Conservation (phyloP, 1,139 yeast genomes). For the Protomyces macrosporus region DNA sequence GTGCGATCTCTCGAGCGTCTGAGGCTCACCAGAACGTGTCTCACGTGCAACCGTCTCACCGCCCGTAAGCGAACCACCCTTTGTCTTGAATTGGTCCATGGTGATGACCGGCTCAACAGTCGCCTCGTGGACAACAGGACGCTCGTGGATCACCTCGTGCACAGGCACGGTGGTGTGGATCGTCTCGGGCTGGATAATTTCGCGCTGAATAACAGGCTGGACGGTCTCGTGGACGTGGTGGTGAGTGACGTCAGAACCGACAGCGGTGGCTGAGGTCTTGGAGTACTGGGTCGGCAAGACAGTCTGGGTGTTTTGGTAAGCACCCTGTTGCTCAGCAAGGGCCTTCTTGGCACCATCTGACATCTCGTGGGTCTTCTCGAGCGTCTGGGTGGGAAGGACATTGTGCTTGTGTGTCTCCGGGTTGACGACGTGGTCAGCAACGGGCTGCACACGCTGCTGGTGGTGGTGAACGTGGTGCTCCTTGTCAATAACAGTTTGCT, state of each 20-base stretch:
- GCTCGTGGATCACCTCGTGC: slow-evolving; percentile 26
- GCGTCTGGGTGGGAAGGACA: slow-evolving; percentile 17
- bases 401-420: slow-evolving; percentile 18
- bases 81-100: slow-evolving; percentile 21
- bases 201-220: slow-evolving; percentile 27
- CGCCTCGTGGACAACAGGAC: slow-evolving; percentile 25
- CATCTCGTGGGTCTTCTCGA: slow-evolving; percentile 19
- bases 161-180: slow-evolving; percentile 25
- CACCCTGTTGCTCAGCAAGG: slow-evolving; percentile 24
- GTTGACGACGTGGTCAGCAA: slow-evolving; percentile 20
- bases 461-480: slow-evolving; percentile 27
- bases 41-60: slow-evolving; percentile 26
- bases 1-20: slow-evolving; percentile 22
- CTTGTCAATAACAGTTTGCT: slow-evolving; percentile 19
- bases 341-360: slow-evolving; percentile 23
- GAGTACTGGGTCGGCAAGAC: slow-evolving; percentile 22
- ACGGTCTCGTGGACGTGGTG: slow-evolving; percentile 28
- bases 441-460: slow-evolving; percentile 28
- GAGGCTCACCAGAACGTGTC: slow-evolving; percentile 24
- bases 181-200: slow-evolving; percentile 23
- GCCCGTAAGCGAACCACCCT: slow-evolving; percentile 19
- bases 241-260: slow-evolving; percentile 23
- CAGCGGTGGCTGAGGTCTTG: slow-evolving; percentile 16
- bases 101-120: slow-evolving; percentile 24
- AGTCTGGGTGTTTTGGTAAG: slow-evolving; percentile 22